Conservation (phyloP, 2,329 filamentous ascomycete genomes). For the Lachnellula occidentalis region DNA sequence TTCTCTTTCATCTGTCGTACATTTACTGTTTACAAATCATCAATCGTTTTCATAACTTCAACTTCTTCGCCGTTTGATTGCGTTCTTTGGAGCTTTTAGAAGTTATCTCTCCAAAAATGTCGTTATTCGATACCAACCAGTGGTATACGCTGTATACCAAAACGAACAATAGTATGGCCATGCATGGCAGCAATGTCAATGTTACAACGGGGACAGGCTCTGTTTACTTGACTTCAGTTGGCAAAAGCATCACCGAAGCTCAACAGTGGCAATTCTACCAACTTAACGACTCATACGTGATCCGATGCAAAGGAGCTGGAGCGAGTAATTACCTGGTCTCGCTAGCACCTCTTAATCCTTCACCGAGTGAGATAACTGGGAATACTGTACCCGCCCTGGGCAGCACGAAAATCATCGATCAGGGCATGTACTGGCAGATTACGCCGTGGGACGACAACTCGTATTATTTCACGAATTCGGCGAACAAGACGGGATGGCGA, state of each 20-base stretch:
- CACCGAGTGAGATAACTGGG: background rate
- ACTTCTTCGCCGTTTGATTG: too few relatives aligned
- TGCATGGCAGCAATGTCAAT: background rate
- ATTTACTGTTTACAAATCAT: too few relatives aligned
- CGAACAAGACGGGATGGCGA: background rate
- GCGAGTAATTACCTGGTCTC: background rate
- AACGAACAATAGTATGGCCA: background rate
- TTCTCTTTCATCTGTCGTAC: too few relatives aligned
- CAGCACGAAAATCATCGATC: background rate
- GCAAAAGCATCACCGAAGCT: background rate
- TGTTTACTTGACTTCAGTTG: background rate
- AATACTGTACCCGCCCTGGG: background rate
- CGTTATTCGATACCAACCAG: background rate
- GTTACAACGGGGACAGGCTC: background rate
- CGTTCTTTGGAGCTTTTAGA: too few relatives aligned
- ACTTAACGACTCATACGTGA: background rate
- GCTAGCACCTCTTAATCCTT: background rate
- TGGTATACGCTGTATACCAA: background rate
- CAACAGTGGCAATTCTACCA: background rate
- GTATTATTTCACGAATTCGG: background rate
- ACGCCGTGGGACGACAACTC: background rate
- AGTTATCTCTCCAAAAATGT: background rate
- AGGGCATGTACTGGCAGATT: background rate
- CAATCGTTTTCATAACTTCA: too few relatives aligned
- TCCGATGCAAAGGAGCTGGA: background rate